Percentiles rank a stretch among this genome's conserved stretches.
Evolutionary conservation across 495 filamentous ascomycete genomes (phyloP).

Genomic region (Tuber magnatum): DNA sequence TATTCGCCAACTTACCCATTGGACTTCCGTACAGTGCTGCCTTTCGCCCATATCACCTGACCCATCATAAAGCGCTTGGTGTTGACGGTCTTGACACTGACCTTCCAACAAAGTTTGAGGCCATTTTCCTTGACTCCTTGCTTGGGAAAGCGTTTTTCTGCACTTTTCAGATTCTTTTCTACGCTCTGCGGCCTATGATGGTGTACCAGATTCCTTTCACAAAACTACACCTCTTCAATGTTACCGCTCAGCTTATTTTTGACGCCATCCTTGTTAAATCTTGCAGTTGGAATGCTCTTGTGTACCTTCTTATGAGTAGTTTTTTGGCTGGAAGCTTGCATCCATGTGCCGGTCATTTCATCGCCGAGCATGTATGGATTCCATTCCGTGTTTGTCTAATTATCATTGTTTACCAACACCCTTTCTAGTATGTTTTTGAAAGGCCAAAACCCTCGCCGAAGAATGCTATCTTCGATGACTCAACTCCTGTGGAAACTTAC

Average conservation of each 20-base stretch:
- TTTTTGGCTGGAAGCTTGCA: conserved; percentile 93
- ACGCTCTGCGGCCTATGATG: conserved; percentile 95
- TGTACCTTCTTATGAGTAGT: conserved; percentile 74
- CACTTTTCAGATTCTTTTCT: conserved; percentile 99
- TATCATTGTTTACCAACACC: neutral
- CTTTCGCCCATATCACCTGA: conserved; percentile 97
- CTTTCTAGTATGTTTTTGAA: conserved; percentile 70
- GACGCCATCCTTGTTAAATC: conserved; percentile 60
- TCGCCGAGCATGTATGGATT: conserved; percentile 69
- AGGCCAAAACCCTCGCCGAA: conserved; percentile 44
- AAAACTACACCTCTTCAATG: conserved; percentile 72
- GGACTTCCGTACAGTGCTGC: conserved; percentile 93
- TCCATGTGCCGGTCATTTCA: conserved; percentile 95
- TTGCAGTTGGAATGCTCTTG: conserved; percentile 54
- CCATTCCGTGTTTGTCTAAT: neutral
- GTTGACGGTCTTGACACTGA: conserved; percentile 95
- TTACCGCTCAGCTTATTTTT: conserved; percentile 67
- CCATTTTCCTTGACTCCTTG: conserved; percentile 89
- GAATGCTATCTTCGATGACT: conserved; percentile 47
- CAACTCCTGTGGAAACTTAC: conserved; percentile 80
- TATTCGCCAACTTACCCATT: conserved; percentile 93
- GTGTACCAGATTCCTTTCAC: conserved; percentile 86
- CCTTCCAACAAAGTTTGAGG: conserved; percentile 85
- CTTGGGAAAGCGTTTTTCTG: conserved; percentile 98
- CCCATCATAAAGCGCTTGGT: conserved; percentile 97